Evolutionary conservation across 495 filamentous ascomycete genomes (phyloP).

Genomic region (Monascus purpureus): DNA sequence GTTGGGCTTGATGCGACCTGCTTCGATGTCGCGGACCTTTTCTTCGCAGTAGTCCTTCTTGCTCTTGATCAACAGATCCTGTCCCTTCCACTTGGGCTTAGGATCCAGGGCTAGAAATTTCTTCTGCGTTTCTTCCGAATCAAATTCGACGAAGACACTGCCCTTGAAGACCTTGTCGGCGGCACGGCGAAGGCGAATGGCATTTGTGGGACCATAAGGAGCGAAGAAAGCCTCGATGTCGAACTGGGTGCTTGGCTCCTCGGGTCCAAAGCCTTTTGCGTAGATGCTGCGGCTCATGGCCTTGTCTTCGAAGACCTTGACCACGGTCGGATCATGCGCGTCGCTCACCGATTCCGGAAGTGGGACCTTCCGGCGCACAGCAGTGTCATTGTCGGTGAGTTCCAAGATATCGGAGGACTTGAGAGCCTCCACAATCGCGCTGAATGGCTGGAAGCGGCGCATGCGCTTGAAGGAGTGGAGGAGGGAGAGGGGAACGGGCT

Average conservation of each 20-base stretch:
- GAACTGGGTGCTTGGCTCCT: slow-evolving; percentile 65
- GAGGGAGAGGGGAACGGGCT: slow-evolving; percentile 57
- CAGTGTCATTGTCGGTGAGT: slow-evolving; percentile 52
- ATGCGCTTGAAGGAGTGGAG: slow-evolving; percentile 86
- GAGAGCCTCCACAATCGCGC: slow-evolving; percentile 68
- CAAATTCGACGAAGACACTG: slow-evolving; percentile 89
- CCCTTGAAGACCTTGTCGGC: slow-evolving; percentile 66
- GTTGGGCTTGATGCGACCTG: slow-evolving; percentile 50
- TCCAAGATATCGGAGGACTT: slow-evolving; percentile 56
- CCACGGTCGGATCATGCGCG: slow-evolving; percentile 25
- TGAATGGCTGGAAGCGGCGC: slow-evolving; percentile 75
- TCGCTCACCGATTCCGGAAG: slow-evolving; percentile 33
- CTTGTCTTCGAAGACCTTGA: slow-evolving; percentile 43
- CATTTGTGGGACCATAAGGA: slow-evolving; percentile 60
- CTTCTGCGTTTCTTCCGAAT: slow-evolving; percentile 54
- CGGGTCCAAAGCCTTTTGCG: slow-evolving; percentile 89
- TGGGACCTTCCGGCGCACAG: slow-evolving; percentile 60
- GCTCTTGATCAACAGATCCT: slow-evolving; percentile 59
- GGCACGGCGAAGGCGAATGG: slow-evolving; percentile 79
- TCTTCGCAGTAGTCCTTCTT: slow-evolving; percentile 77
- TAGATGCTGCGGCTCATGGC: slow-evolving; percentile 51
- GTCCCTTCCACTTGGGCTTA: slow-evolving; percentile 68
- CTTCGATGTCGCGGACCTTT: slow-evolving; percentile 63
- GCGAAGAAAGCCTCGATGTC: slow-evolving; percentile 88
- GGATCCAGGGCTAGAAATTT: slow-evolving; percentile 64